Evolutionary conservation across 2,329 filamentous ascomycete species (phyloP), one percentile per base, ranked within the genome.

Genomic region (Gaeumannomyces sp.): DNA sequence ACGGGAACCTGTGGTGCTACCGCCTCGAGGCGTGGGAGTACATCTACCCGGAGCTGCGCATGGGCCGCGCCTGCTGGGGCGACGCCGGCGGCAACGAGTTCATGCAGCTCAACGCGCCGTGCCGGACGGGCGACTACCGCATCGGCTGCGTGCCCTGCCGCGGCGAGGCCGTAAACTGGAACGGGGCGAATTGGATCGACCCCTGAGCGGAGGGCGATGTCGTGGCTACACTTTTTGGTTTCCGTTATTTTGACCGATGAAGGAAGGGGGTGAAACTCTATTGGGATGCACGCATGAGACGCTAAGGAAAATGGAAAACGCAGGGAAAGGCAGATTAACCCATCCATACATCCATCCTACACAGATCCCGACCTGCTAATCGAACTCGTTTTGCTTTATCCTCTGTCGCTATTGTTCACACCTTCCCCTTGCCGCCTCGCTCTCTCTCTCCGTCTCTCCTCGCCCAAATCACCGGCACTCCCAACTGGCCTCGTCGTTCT

Each of bases 101-200:
- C 57, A 59, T 59, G 62, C 62, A 64, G 62, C 62, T 64, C 62
- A 64, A 60, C 57, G 38, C 13, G 57, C 62, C 62, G 29, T 64
- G 62, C 16, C 14, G 28, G 10, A 25, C 33, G 31, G 60, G 14
- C 31, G 62, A 64, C 57, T 45, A 59, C 14, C 56, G 45, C 31
- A n/a, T 28, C 3, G 62, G 56, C 22, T 64, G 62, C 33, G 38
- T 45, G 28, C 61, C 61, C 11, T 62, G 61, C 19, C 61, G 61
- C 45, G 61, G 61, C 38, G 28, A 50, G 61, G 61, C 29, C 27
- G 19, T 62, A 1, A 50, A 50, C 19, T 62, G 61, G 61, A 62
- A 62, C 45, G 61, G 61, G 19, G 61, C 61, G 2, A 62, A 62
- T 45, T 62, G 61, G 61, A 62, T 62, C 38, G 61, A 62, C 11